Percentiles rank a stretch among this genome's conserved stretches.
Conservation (phyloP, 345 rosid genomes). For the Rubroshorea leprosula region DNA sequence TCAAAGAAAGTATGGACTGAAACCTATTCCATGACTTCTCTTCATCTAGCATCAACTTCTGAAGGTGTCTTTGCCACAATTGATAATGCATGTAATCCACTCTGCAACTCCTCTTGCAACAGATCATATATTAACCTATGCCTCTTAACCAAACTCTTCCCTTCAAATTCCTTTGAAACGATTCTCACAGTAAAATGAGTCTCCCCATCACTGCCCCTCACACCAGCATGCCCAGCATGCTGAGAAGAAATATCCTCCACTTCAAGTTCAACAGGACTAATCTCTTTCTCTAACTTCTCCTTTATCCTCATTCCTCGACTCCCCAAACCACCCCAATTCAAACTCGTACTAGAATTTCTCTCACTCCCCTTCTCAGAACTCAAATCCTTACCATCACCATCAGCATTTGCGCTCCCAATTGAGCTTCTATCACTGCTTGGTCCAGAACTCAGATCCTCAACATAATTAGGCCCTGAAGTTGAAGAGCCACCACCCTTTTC, state of each 20-base stretch:
- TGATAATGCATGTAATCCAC: conserved; percentile 80
- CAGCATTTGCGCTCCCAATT: conserved; percentile 4
- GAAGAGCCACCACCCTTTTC: conserved; percentile 28
- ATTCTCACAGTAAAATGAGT: conserved; percentile 82
- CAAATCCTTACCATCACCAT: conserved; percentile 16
- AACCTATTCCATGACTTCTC: conserved; percentile 14
- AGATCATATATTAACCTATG: conserved; percentile 70
- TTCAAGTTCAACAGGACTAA: conserved; percentile 55
- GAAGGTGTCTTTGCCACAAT: conserved; percentile 83
- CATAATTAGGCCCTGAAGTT: conserved; percentile 5
- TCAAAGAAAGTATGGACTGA: conserved; percentile 8
- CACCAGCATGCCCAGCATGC: conserved; percentile 94
- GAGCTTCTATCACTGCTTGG: conserved; percentile 2
- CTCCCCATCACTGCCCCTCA: conserved; percentile 70
- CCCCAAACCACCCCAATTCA: conserved; percentile 27
- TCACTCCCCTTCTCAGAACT: conserved; percentile 6
- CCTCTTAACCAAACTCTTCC: conserved; percentile 88
- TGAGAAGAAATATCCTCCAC: conserved; percentile 87
- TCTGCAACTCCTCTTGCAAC: conserved; percentile 75
- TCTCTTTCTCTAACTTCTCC: conserved; percentile 65
- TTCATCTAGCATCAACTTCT: conserved; percentile 36
- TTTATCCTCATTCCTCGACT: conserved; percentile 67
- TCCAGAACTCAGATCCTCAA: conserved; percentile 16
- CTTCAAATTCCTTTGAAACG: conserved; percentile 75
- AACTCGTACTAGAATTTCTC: conserved; percentile 19